A percentile compares a stretch with the other conserved stretches of the same genome.
Conservation (phyloP, 345 rosid species). For the Eucalyptus pauciflora region DNA sequence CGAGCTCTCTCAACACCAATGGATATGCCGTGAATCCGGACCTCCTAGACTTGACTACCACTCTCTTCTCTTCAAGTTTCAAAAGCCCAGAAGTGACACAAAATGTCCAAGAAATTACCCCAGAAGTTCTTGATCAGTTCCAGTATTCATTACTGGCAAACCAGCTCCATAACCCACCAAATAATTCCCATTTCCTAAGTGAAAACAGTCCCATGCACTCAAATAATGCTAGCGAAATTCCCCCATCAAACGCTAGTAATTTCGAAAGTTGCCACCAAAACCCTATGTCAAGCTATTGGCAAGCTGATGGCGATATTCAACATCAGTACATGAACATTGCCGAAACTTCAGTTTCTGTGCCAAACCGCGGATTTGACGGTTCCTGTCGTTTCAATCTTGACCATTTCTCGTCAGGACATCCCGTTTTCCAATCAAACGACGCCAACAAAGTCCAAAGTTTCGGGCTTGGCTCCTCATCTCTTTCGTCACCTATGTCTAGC, state of each 20-base stretch:
- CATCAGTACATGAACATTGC: background rate
- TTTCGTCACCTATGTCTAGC: slow-evolving; percentile 37
- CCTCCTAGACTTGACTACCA: slow-evolving; percentile 4
- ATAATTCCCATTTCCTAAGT: background rate
- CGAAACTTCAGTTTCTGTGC: background rate
- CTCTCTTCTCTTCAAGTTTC: slow-evolving; percentile 1
- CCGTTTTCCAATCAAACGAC: background rate
- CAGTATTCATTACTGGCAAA: background rate
- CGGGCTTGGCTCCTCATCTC: slow-evolving; percentile 16
- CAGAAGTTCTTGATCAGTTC: slow-evolving; percentile 4
- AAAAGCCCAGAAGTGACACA: background rate
- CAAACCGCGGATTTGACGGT: background rate
- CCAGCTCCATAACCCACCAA: slow-evolving; percentile 1
- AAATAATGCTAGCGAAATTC: background rate
- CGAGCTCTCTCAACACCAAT: slow-evolving; percentile 10
- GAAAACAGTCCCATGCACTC: slow-evolving; percentile 6
- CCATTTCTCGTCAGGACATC: background rate
- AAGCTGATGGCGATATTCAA: background rate
- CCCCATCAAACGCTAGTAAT: background rate
- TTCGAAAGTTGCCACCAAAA: background rate
- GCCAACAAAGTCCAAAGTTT: slow-evolving; percentile 1
- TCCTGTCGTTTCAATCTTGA: background rate
- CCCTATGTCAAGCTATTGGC: background rate
- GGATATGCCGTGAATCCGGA: background rate
- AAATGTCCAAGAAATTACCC: background rate